Evolutionary conservation across 306 rosid species (phyloP).

Genomic region (Urtica urens): DNA sequence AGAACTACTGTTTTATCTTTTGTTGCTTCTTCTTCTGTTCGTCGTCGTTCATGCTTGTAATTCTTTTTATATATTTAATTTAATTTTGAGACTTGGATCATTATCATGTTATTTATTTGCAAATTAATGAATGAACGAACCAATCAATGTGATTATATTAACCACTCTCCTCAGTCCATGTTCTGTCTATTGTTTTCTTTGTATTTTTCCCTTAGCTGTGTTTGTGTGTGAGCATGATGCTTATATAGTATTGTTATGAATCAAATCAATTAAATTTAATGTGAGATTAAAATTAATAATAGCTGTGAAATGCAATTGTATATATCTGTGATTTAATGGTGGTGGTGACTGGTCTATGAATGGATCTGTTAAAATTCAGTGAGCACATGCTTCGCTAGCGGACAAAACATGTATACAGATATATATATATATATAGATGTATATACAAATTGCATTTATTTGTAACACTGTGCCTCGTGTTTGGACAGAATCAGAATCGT

Average conservation of each 20-base stretch:
- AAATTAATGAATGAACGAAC: not conserved
- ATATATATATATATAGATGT: too few relatives aligned
- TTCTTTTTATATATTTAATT: not conserved
- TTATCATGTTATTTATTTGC: constrained; percentile 6
- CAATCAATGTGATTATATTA: constrained; percentile 3
- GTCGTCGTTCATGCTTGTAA: constrained; percentile 4
- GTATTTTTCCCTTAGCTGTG: too few relatives aligned
- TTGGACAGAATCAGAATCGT: constrained; percentile 2
- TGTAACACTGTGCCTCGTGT: constrained; percentile 7
- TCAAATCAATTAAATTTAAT: too few relatives aligned
- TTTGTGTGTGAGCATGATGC: too few relatives aligned
- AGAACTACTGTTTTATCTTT: not conserved
- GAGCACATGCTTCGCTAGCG: constrained; percentile 20
- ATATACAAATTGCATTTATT: not conserved
- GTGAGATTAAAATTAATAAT: too few relatives aligned
- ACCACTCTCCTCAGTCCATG: too few relatives aligned
- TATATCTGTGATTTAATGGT: not conserved
- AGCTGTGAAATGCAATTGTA: not conserved
- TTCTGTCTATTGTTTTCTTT: too few relatives aligned
- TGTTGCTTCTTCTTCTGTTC: not conserved
- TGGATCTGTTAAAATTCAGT: constrained; percentile 9
- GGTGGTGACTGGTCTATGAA: not conserved
- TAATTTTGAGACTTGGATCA: constrained; percentile 7
- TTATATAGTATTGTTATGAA: too few relatives aligned
- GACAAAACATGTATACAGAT: constrained; percentile 10